Base-by-base conservation (phyloP, 2,329 filamentous ascomycete species). In the Cladosporium sp. region DNA sequence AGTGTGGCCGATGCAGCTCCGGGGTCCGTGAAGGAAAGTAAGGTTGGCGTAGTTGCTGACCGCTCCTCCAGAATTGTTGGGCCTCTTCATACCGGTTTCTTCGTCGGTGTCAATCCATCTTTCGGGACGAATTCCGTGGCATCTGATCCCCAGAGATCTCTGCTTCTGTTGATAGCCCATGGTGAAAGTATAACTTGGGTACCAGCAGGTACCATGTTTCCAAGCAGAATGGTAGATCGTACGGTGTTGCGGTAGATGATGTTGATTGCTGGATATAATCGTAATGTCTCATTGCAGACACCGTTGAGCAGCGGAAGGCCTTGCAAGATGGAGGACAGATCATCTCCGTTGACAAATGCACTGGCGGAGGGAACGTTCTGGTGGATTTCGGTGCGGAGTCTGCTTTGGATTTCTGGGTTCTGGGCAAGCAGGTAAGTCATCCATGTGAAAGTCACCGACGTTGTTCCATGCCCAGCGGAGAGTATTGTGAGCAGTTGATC, bases 401-500 rank as follows among this genome's bases (percentile, higher is more conserved):
- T 83, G 31, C 77, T 78, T 78, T 95, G 91, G 2, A 91, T 80
- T 0, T 87, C 82, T 0, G 86, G 88, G 71, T 92, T 78, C 23
- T 83, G 82, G 70, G 86, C 86, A 21, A 95, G 84, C 37, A 89
- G 80, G 73, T 92, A 91, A 5, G 88, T 78, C 5, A 88, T 85
- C 90, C 90, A 94, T 16, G 88, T 89, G 74, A 94, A 82, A 23
- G 90, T 84, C 1, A 87, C 84, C 1, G 91, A 86, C 0, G 91
- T 93, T 0, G 91, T 93, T 78, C 93, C 90, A 75, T 94, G 91
- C 3, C 69, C 83, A 16, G 83, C 83, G 5, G 83, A 83, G 5
- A 86, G 71, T 68, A 85, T 85, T 0, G 84, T 86, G 21, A 86
- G 71, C 0, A 86, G 76, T 64, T 86, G 84, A 68, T 85, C 82